Conservation (phyloP, 176 grass and related monocot species). For the Musa acuminata region DNA sequence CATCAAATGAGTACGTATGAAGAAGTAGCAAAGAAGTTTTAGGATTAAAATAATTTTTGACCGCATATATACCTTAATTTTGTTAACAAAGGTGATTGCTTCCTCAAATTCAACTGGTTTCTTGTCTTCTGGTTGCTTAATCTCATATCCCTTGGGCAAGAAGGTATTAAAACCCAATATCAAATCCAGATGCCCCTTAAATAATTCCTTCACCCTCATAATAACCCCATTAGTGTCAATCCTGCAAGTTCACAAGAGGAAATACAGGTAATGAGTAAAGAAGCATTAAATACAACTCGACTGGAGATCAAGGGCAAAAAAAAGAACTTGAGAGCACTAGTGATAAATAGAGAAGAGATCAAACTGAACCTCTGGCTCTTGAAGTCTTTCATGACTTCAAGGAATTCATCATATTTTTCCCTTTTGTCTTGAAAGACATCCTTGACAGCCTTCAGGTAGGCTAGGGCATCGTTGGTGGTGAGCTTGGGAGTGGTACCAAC, state of each 20-base stretch:
- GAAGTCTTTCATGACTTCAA: slow-evolving; percentile 99
- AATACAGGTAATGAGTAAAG: no score
- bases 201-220: slow-evolving; percentile 82
- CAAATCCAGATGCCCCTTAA: slow-evolving; percentile 77
- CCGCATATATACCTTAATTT: slow-evolving; percentile 64
- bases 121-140: slow-evolving; percentile 94
- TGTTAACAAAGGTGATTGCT: slow-evolving; percentile 97
- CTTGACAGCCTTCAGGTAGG: slow-evolving; percentile 87
- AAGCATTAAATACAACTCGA: not conserved
- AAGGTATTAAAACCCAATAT: slow-evolving; percentile 97
- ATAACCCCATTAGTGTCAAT: slow-evolving; percentile 95
- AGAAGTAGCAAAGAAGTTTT: not conserved
- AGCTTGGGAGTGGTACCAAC: slow-evolving; percentile 44
- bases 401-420: slow-evolving; percentile 96
- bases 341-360: not conserved
- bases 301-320: not conserved
- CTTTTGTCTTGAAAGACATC: slow-evolving; percentile 97
- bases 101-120: slow-evolving; percentile 97
- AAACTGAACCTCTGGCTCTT: slow-evolving; percentile 81
- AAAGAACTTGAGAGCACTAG: not conserved
- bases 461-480: slow-evolving; percentile 85
- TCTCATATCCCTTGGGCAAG: slow-evolving; percentile 95
- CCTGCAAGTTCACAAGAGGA: slow-evolving; percentile 30
- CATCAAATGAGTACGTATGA: not conserved
- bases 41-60: not conserved